Percentiles rank a stretch among this genome's conserved stretches.
Evolutionary conservation across 2,329 filamentous ascomycete genomes (phyloP).

Genomic region (Metarhizium sp.): DNA sequence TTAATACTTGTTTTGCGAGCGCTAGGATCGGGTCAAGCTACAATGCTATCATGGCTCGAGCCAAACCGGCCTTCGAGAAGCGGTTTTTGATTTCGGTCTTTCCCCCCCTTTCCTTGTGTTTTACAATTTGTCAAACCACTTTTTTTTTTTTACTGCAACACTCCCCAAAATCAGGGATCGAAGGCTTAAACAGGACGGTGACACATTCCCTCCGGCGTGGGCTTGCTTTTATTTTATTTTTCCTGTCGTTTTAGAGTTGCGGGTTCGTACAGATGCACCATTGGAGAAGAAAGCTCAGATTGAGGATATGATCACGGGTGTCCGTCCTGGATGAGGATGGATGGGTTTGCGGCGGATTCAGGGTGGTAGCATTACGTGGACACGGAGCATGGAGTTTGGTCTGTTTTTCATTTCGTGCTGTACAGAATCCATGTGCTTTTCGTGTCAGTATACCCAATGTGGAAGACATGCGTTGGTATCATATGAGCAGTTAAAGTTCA

Average conservation of each 20-base stretch:
- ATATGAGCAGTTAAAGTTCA: not conserved
- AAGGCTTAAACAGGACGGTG: not conserved
- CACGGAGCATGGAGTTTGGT: not conserved
- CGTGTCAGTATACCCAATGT: slow-evolving; percentile 1
- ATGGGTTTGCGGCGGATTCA: not conserved
- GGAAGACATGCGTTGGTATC: not conserved
- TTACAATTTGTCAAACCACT: no score
- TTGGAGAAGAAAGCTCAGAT: not conserved
- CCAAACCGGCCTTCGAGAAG: not conserved
- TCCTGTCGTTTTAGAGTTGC: not conserved
- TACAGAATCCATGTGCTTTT: not conserved
- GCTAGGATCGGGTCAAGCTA: not conserved
- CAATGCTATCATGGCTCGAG: not conserved
- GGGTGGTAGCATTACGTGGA: not conserved
- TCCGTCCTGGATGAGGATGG: not conserved
- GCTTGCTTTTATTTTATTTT: not conserved
- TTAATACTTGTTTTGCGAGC: not conserved
- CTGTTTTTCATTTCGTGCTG: not conserved
- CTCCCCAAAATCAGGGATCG: not conserved
- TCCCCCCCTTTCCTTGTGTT: no score
- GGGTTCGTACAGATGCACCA: not conserved
- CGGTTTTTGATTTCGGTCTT: not conserved
- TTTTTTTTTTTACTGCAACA: not conserved
- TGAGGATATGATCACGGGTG: not conserved
- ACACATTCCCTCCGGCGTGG: not conserved